Base-by-base conservation (phyloP, 106 monocot species). In the Narthecium ossifragum region DNA sequence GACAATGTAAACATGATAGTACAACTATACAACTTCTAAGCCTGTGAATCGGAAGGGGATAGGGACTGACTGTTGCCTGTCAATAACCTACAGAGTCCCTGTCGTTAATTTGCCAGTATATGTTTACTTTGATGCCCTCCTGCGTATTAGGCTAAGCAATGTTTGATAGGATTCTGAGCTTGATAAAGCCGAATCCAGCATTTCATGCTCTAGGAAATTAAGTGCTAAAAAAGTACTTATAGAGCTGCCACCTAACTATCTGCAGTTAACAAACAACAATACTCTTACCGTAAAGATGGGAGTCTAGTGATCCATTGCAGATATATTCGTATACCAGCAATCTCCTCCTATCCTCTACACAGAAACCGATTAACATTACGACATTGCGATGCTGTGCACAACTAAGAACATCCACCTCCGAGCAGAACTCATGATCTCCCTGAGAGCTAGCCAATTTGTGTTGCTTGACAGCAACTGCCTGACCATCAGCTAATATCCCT, bases 351-450 rank as follows among this genome's bases (percentile, higher is more conserved):
- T 57, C 70, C 26, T 80, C 73, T 6, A 67, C 46, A 30, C 80
- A 85, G 40, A 69, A 85, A 3, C 85, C 80, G 6, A 85, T 66
- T 31, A 85, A 61, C 76, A 77, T 68, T 57, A 85, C 85, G 13
- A 80, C 69, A 60, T 85, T 80, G 43, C 80, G 51, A 38, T 85
- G 85, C 48, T 80, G 84, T 14, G 84, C 84, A 26, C 80, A 49
- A 60, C 85, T 85, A 36, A 85, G 61, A 11, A 76, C 54, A 66
- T 85, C 85, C 28, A 85, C 67, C 63, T 85, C 85, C n/a, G 73
- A 32, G 14, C 56, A 36, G 55, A 85, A 80, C 38, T 77, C 80
- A 0, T 62, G 46, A 1, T 67, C 61, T 8, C 12, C 63, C 18
- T 66, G 13, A 32, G 49, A 8, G n/a, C 12, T 13, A 43, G 33